phyloP scores from a whole-genome alignment of 2,329 filamentous ascomycete genomes.

The Sporothrix variecibatus region DNA sequence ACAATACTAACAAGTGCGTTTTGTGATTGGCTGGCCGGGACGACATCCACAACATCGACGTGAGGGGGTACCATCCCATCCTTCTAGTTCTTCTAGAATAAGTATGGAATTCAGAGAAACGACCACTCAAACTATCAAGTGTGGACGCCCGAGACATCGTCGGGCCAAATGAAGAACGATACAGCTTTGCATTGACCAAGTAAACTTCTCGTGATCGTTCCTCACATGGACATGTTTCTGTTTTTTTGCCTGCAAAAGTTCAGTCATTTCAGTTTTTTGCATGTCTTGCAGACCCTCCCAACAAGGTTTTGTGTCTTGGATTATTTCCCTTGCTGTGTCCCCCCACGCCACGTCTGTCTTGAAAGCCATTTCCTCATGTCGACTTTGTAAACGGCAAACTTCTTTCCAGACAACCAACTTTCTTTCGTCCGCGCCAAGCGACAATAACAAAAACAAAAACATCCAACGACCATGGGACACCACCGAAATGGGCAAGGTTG shows the following conservation, averaged over 20 bases:
- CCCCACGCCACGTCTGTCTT: too few relatives aligned
- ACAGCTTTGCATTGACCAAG: neutral
- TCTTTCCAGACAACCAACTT: neutral
- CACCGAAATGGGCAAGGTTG: neutral
- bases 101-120: neutral
- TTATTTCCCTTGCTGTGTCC: neutral
- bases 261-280: too few relatives aligned
- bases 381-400: neutral
- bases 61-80: neutral
- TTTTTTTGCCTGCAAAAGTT: neutral
- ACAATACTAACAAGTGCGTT: conserved; percentile 20
- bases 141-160: neutral
- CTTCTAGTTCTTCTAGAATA: neutral
- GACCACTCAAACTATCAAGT: neutral
- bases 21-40: conserved; percentile 4
- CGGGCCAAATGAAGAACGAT: neutral
- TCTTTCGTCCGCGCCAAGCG: neutral
- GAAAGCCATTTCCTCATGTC: neutral
- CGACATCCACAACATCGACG: neutral
- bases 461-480: neutral
- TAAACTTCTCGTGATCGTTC: neutral
- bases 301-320: neutral
- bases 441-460: neutral
- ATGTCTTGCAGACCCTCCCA: neutral
- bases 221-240: neutral